Percentiles rank a stretch among this genome's conserved stretches.
Evolutionary conservation across 1,284 basidiomycete genomes (phyloP).

Genomic region (Cryptococcus sp.): DNA sequence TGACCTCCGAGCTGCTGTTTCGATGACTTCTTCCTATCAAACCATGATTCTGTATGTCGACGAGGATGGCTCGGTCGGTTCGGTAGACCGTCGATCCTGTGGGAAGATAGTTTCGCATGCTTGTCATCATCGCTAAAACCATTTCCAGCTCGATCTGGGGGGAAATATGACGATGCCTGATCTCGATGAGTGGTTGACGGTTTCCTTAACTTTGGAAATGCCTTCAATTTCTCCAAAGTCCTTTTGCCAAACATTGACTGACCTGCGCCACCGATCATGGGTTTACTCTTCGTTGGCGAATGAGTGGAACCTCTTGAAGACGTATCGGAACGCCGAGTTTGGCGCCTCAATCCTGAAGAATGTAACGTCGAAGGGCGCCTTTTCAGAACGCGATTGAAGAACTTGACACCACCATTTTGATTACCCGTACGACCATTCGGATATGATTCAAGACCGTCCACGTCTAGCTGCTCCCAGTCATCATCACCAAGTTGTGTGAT

Average conservation of each 20-base stretch:
- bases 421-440: conserved; percentile 24
- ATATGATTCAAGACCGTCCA: conserved; percentile 5
- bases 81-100: not conserved
- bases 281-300: conserved; percentile 18
- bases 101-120: not conserved
- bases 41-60: conserved; percentile 21
- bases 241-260: conserved; percentile 27
- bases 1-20: not conserved
- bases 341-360: conserved; percentile 8
- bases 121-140: not conserved
- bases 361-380: conserved; percentile 20
- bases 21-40: conserved; percentile 9
- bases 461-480: conserved; percentile 33
- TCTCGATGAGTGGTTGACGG: conserved; percentile 1
- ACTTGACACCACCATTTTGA: conserved; percentile 3
- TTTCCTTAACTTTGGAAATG: conserved; percentile 24
- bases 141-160: not conserved
- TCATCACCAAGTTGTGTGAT: conserved; percentile 38
- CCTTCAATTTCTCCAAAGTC: conserved; percentile 29
- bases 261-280: conserved; percentile 1
- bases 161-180: not conserved
- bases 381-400: conserved; percentile 24
- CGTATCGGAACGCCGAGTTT: conserved; percentile 11
- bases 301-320: not conserved
- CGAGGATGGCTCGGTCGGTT: conserved; percentile 3